phyloP scores from a whole-genome alignment of 306 rosid genomes.

The Ammopiptanthus mongolicus region DNA sequence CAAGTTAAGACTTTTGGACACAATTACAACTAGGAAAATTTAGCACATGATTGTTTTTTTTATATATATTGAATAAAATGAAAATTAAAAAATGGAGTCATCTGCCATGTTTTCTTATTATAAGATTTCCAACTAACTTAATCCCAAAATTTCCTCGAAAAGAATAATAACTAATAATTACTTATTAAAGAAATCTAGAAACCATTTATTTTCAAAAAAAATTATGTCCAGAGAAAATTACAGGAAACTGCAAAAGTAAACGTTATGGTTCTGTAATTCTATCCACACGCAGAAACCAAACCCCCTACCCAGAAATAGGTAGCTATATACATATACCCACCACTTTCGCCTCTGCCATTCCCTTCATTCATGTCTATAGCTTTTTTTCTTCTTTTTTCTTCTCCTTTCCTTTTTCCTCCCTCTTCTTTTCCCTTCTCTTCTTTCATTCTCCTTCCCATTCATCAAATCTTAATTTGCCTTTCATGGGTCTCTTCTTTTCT shows the following conservation, averaged over 20 bases:
- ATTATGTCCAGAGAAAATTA: not conserved
- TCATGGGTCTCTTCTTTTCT: slow-evolving; percentile 71
- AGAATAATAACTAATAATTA: too few species aligned
- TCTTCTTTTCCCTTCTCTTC: not conserved
- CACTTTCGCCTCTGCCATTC: not conserved
- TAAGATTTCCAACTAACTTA: not conserved
- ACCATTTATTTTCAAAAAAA: not conserved
- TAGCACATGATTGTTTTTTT: too few species aligned
- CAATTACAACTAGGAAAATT: too few species aligned
- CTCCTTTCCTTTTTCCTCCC: too few species aligned
- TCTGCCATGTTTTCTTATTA: not conserved
- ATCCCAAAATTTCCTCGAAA: not conserved
- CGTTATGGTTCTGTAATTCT: not conserved
- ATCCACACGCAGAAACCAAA: not conserved
- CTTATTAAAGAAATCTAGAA: not conserved
- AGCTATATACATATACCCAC: not conserved
- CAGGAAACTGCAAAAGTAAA: not conserved
- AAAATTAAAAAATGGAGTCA: not conserved
- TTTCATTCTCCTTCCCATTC: not conserved
- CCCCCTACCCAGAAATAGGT: not conserved
- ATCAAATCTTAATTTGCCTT: not conserved
- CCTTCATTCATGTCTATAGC: not conserved
- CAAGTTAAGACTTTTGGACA: too few species aligned
- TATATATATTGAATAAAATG: too few species aligned
- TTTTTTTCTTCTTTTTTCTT: not conserved